Conservation (phyloP, 2,329 filamentous ascomycete species). For the Alternaria infectoria region DNA sequence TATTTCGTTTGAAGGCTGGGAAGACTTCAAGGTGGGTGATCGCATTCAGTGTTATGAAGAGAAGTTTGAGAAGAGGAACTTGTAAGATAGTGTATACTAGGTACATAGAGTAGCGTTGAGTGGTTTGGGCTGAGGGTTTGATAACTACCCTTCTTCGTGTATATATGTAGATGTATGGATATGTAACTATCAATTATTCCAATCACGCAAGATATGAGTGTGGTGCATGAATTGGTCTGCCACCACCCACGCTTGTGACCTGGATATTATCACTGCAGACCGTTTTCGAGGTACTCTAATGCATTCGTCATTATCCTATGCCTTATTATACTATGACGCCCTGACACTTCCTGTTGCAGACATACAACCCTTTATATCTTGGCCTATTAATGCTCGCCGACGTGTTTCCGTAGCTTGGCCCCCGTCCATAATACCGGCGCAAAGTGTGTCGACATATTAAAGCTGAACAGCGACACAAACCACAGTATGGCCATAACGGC, state of each 20-base stretch:
- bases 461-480: conserved; percentile 59
- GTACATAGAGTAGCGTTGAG: not conserved
- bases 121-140: not conserved
- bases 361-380: not conserved
- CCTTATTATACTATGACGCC: not conserved
- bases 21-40: conserved; percentile 80
- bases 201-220: not conserved
- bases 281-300: not conserved
- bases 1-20: conserved; percentile 81
- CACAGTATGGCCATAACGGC: conserved; percentile 66
- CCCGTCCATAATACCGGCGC: conserved; percentile 59
- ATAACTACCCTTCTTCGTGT: not conserved
- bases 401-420: conserved; percentile 52
- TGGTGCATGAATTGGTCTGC: not conserved
- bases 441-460: conserved; percentile 59
- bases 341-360: not conserved
- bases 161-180: not conserved
- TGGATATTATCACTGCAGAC: not conserved
- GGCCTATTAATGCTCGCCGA: conserved; percentile 11
- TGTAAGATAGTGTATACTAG: conserved; percentile 40
- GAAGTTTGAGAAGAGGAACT: conserved; percentile 70
- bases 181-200: not conserved
- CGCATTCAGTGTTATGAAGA: conserved; percentile 88
- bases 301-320: not conserved
- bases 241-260: not conserved